Evolutionary conservation across 352 stramenopile genomes (phyloP).

Genomic region (Peronospora belbahrii): DNA sequence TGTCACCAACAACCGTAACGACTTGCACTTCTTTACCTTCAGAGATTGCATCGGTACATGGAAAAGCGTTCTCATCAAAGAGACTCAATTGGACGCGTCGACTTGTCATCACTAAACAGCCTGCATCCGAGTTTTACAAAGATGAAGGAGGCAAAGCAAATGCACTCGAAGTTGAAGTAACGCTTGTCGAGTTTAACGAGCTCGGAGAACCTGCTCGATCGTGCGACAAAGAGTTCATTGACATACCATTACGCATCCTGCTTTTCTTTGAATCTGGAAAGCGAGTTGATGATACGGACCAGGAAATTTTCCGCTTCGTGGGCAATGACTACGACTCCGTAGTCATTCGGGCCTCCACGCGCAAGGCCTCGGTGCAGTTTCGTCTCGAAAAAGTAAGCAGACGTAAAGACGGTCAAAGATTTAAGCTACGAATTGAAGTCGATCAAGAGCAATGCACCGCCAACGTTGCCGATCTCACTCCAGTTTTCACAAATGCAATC

Average conservation of each 20-base stretch:
- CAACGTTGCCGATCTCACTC: conserved; percentile 66
- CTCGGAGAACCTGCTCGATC: conserved; percentile 54
- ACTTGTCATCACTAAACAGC: conserved; percentile 82
- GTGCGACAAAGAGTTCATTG: conserved; percentile 64
- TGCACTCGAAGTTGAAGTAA: conserved; percentile 70
- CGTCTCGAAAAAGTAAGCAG: conserved; percentile 82
- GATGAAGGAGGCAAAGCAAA: conserved; percentile 84
- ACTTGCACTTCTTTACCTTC: conserved; percentile 2
- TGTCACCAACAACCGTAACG: conserved; percentile 5
- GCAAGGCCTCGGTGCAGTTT: conserved; percentile 69
- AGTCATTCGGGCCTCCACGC: conserved; percentile 52
- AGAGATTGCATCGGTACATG: background rate
- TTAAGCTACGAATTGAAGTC: conserved; percentile 79
- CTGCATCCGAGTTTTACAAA: conserved; percentile 82
- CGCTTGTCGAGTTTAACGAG: conserved; percentile 74
- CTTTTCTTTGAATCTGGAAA: conserved; percentile 85
- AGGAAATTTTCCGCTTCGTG: conserved; percentile 84
- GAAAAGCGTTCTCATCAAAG: conserved; percentile 15
- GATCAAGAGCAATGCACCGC: conserved; percentile 79
- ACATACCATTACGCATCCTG: conserved; percentile 70
- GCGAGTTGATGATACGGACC: conserved; percentile 71
- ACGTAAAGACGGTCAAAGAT: conserved; percentile 76
- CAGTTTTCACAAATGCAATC: conserved; percentile 82
- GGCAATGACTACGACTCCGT: conserved; percentile 82
- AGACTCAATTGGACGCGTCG: conserved; percentile 54